A percentile compares a stretch with the other conserved stretches of the same genome.
These are phyloP conservation scores for Tuber umbilicatum DNA, from an alignment of 495 filamentous ascomycete genomes.

Conservation along the genomic window DNA sequence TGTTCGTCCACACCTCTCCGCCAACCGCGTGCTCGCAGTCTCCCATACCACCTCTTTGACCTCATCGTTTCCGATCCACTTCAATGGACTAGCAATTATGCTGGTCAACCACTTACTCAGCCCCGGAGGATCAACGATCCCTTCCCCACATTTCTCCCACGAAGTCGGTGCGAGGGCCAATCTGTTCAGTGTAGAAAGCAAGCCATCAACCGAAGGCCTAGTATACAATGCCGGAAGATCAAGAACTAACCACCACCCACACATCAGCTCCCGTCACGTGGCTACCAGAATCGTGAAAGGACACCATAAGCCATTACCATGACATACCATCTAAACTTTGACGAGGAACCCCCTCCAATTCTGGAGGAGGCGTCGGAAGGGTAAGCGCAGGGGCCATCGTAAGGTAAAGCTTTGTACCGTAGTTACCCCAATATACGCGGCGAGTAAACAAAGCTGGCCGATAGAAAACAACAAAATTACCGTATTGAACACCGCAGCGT, in stretches of 20 bases:
- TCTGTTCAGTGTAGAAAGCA: constrained; percentile 43
- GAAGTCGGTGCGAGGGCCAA: constrained; percentile 45
- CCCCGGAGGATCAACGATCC: constrained; percentile 2
- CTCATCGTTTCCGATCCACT: constrained; percentile 68
- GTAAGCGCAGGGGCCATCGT: constrained; percentile 29
- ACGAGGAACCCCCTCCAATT: constrained; percentile 5
- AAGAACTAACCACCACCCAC: constrained; percentile 40
- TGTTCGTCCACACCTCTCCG: constrained; percentile 73
- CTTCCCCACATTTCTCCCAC: constrained; percentile 40
- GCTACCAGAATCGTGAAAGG: background rate
- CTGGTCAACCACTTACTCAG: constrained; percentile 51
- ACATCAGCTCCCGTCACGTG: constrained; percentile 2
- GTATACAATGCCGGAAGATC: constrained; percentile 49
- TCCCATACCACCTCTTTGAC: constrained; percentile 72
- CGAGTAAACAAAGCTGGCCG: background rate
- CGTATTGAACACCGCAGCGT: background rate
- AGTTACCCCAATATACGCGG: background rate
- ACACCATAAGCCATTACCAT: background rate
- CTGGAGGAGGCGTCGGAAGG: constrained; percentile 11
- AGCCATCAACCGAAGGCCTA: constrained; percentile 42
- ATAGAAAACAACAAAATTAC: background rate
- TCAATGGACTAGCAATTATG: constrained; percentile 65
- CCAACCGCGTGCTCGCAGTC: constrained; percentile 65
- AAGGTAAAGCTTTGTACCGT: background rate
- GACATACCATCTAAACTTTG: constrained; percentile 13